These are phyloP conservation scores for Corchorus olitorius DNA, from an alignment of 345 rosid genomes.

Conservation along the genomic window DNA sequence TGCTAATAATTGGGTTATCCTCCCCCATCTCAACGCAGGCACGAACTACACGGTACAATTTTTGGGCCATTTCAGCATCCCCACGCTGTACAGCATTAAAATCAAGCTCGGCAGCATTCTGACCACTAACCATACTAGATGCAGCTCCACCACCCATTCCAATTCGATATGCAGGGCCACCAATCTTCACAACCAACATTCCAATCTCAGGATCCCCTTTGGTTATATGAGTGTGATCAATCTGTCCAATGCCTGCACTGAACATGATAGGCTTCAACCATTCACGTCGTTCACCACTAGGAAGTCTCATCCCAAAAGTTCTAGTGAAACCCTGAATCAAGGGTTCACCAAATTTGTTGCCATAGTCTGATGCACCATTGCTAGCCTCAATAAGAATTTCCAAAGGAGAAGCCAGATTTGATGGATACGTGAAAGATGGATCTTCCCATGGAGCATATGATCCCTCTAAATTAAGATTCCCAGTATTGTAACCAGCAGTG, in stretches of 20 bases:
- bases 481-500: conserved; percentile 89
- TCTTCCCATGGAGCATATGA: conserved; percentile 95
- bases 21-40: conserved; percentile 95
- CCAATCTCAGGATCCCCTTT: conserved; percentile 91
- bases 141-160: conserved; percentile 99
- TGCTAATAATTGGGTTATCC: conserved; percentile 86
- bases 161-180: conserved; percentile 96
- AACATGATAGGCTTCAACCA: conserved; percentile 99
- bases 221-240: conserved; percentile 78
- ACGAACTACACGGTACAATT: conserved; percentile 84
- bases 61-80: conserved; percentile 98
- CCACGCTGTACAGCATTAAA: conserved; percentile 98
- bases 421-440: conserved; percentile 68
- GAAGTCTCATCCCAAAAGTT: conserved; percentile 91
- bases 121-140: conserved; percentile 99
- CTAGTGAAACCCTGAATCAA: conserved; percentile 89
- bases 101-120: conserved; percentile 93
- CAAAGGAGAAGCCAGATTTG: conserved; percentile 82
- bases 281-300: conserved; percentile 91
- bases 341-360: conserved; percentile 96
- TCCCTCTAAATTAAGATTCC: conserved; percentile 79
- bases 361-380: conserved; percentile 96
- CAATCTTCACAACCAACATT: conserved; percentile 94
- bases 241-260: conserved; percentile 91
- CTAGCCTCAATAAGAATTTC: conserved; percentile 90